These are phyloP conservation scores for Dipodascopsis uninucleata DNA, from an alignment of 805 yeast species.

Conservation along the genomic window DNA sequence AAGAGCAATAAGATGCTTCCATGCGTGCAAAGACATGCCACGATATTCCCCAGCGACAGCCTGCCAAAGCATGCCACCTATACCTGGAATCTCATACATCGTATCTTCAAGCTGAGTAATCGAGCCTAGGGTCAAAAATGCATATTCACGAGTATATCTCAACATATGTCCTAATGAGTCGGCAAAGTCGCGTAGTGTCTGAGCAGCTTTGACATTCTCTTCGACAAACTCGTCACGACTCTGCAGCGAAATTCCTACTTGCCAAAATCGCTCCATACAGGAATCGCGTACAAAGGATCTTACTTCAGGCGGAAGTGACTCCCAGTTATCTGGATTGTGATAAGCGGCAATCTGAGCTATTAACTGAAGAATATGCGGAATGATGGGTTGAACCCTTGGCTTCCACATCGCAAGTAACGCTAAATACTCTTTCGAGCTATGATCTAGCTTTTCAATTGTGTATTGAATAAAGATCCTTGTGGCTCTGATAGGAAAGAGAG, in stretches of 20 bases:
- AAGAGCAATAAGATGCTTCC: constrained; percentile 94
- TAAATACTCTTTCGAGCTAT: constrained; percentile 68
- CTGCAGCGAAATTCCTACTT: constrained; percentile 92
- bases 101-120: constrained; percentile 87
- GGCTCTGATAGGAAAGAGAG: constrained; percentile 91
- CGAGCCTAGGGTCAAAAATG: constrained; percentile 83
- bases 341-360: constrained; percentile 89
- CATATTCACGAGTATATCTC: constrained; percentile 93
- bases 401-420: constrained; percentile 77
- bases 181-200: constrained; percentile 92
- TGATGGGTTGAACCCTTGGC: constrained; percentile 85
- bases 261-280: constrained; percentile 95
- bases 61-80: constrained; percentile 72
- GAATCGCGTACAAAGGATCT: constrained; percentile 88
- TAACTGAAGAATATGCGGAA: constrained; percentile 85
- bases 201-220: constrained; percentile 90
- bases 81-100: constrained; percentile 76
- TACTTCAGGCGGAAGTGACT: constrained; percentile 78
- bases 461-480: constrained; percentile 93
- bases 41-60: constrained; percentile 81
- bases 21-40: constrained; percentile 89
- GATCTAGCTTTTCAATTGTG: constrained; percentile 85
- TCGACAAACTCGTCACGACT: constrained; percentile 90
- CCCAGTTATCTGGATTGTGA: constrained; percentile 92
- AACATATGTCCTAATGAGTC: constrained; percentile 96